phyloP scores from a whole-genome alignment of 1,139 yeast species.

The Blastobotrys petasosporus region DNA sequence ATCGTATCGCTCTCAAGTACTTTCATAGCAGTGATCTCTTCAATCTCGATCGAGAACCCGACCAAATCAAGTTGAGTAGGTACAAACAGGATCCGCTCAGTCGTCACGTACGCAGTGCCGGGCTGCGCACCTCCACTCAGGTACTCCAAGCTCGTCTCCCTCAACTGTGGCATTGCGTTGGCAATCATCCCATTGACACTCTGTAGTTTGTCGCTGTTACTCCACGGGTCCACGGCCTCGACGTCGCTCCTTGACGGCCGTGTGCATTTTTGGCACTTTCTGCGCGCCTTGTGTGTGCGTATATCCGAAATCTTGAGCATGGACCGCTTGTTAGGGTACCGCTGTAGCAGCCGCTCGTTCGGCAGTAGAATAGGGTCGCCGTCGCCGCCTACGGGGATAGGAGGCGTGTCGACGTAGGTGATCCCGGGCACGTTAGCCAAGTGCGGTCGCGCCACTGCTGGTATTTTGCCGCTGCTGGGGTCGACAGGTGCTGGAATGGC shows the following conservation, averaged over 20 bases:
- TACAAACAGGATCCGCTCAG: conserved; percentile 29
- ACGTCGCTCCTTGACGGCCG: too few species aligned
- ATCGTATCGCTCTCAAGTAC: conserved; percentile 22
- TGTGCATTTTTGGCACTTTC: conserved; percentile 16
- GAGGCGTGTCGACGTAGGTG: conserved; percentile 10
- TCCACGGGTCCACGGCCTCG: conserved; percentile 1
- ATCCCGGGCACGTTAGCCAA: conserved; percentile 8
- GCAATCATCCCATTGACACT: neutral
- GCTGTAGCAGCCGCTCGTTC: conserved; percentile 30
- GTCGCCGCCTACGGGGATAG: conserved; percentile 12
- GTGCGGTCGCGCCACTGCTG: conserved; percentile 10
- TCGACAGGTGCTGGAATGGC: too few species aligned
- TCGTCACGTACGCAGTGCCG: conserved; percentile 29
- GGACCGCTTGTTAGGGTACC: conserved; percentile 23
- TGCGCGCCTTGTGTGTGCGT: conserved; percentile 17
- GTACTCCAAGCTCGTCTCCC: conserved; percentile 18
- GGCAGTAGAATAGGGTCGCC: conserved; percentile 29
- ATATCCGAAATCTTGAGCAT: conserved; percentile 17
- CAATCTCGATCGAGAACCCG: conserved; percentile 27
- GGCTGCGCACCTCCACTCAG: conserved; percentile 22
- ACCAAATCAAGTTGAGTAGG: conserved; percentile 16
- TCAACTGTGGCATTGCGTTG: neutral
- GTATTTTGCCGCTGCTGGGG: conserved; percentile 2
- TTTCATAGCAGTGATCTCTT: conserved; percentile 27
- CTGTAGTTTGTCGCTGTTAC: conserved; percentile 7